These are phyloP conservation scores for Bonia amplexicaulis DNA, from an alignment of 176 grass and related monocot genomes.

Conservation along the genomic window DNA sequence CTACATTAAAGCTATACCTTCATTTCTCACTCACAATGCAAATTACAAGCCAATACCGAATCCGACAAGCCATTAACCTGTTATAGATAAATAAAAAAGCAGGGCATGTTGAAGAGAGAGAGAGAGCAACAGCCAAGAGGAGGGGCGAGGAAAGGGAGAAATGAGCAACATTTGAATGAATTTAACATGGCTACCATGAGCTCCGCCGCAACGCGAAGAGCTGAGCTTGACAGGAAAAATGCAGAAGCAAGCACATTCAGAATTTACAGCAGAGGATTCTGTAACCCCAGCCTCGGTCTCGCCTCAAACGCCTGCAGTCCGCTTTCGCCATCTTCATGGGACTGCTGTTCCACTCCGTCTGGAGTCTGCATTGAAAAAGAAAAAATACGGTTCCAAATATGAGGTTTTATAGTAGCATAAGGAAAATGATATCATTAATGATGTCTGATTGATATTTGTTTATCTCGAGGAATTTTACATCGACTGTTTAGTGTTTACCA, in stretches of 20 bases:
- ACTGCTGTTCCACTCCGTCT: slow-evolving; percentile 82
- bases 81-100: slow-evolving; percentile 51
- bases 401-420: background rate
- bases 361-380: slow-evolving; percentile 43
- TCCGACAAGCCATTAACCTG: slow-evolving; percentile 51
- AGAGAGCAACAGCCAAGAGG: background rate
- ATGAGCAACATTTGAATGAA: slow-evolving; percentile 44
- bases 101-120: slow-evolving; percentile 4
- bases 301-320: slow-evolving; percentile 51
- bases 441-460: background rate
- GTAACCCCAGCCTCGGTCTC: slow-evolving; percentile 52
- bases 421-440: background rate
- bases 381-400: background rate
- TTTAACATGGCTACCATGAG: slow-evolving; percentile 42
- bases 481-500: background rate
- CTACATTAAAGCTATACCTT: slow-evolving; percentile 37
- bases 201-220: slow-evolving; percentile 23
- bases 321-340: slow-evolving; percentile 89
- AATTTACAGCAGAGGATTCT: slow-evolving; percentile 85
- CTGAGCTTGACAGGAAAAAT: slow-evolving; percentile 19
- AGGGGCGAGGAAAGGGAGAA: background rate
- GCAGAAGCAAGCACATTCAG: slow-evolving; percentile 29
- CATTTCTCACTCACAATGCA: slow-evolving; percentile 39
- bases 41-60: slow-evolving; percentile 49
- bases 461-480: background rate